Conservation (phyloP, 345 rosid species). For the Syzygium jambos region DNA sequence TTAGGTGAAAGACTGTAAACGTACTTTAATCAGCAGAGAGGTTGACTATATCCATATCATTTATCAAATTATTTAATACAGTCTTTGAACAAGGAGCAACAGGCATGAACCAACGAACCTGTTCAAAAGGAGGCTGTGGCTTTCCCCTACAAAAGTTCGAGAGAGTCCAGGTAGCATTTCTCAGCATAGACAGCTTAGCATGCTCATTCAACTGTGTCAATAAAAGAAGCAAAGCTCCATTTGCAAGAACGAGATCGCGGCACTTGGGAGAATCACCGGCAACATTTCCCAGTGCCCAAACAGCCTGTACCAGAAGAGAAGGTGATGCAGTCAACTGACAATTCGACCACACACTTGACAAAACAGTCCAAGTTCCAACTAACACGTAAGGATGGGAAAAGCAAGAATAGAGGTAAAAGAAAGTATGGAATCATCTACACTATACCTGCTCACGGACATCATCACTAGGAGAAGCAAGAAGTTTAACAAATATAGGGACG, state of each 20-base stretch:
- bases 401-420: background rate
- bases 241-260: constrained; percentile 61
- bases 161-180: constrained; percentile 88
- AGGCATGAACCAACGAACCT: constrained; percentile 28
- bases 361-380: background rate
- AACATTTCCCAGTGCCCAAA: constrained; percentile 87
- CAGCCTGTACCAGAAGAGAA: constrained; percentile 34
- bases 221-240: constrained; percentile 56
- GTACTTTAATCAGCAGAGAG: background rate
- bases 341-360: background rate
- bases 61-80: background rate
- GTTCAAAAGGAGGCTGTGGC: constrained; percentile 67
- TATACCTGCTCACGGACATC: constrained; percentile 79
- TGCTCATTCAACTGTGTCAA: constrained; percentile 58
- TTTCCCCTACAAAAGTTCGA: constrained; percentile 86
- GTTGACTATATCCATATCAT: background rate
- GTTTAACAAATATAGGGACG: constrained; percentile 68
- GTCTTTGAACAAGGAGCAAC: background rate
- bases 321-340: background rate
- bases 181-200: constrained; percentile 72
- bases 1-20: background rate
- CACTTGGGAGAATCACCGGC: constrained; percentile 88
- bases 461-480: constrained; percentile 64
- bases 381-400: background rate
- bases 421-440: background rate